Base-by-base conservation (phyloP, 306 rosid genomes). In the Carpinus viminea region DNA sequence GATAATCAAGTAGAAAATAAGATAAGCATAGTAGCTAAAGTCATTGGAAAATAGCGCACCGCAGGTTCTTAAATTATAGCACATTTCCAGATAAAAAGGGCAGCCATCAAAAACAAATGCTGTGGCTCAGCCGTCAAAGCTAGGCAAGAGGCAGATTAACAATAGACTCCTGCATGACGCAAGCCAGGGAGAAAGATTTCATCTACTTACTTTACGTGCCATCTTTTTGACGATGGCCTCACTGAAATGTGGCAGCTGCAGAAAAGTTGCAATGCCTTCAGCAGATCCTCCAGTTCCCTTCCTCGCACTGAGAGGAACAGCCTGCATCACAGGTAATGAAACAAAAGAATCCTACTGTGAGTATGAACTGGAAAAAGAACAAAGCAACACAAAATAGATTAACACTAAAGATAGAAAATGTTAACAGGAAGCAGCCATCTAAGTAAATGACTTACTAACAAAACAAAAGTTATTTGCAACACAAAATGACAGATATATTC, bases 181-280 rank as follows among this genome's bases (percentile, higher is more conserved):
- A 26, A 12, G 12, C 28, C 36, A 54, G 55, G 72, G 50, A 47
- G 1, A 8, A 20, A 73, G 50, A 73, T 28, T 56, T 68, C 43
- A 74, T 64, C 55, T 46, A 50, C 74, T 70, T 84, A 96, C 99
- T 96, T 93, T 96, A 82, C 99, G 96, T 71, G 94, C 89, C 77
- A 96, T 91, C 90, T 96, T 96, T 84, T 93, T 96, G 59, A 91
- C 80, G 68, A 90, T 91, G 36, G 90, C 83, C 87, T 96, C 99
- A 60, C 83, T 93, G 74, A 93, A 85, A 89, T 96, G 99, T 4
- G 98, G 99, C 83, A 96, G 81, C 96, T 96, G 98, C 79, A 96
- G 83, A 87, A 96, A 96, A 20, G 98, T 96, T 75, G 99, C 99
- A 87, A 79, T 88, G 78, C 99, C 99, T 86, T 93, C 97, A 62